A percentile compares a stretch with the other conserved stretches of the same genome.
phyloP scores from a whole-genome alignment of 208 protist genomes.

The Spongospora subterranea region DNA sequence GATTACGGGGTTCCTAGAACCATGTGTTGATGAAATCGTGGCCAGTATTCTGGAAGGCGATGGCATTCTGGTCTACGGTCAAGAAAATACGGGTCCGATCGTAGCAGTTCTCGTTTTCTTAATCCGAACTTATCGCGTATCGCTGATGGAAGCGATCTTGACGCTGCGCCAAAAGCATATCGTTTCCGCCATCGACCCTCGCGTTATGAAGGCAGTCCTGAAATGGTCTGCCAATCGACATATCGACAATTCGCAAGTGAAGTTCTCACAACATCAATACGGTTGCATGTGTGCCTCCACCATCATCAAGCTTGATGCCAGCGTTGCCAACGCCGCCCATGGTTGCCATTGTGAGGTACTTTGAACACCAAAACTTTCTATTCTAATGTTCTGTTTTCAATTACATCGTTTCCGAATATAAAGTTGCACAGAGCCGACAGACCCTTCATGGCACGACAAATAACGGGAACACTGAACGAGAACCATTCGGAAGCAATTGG shows the following conservation, averaged over 20 bases:
- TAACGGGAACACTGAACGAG: too few species aligned
- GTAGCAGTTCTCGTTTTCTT: conserved; percentile 22
- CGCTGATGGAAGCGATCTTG: conserved; percentile 1
- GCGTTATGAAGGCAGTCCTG: neutral
- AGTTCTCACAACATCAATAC: neutral
- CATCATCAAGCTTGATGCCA: neutral
- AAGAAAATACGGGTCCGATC: neutral
- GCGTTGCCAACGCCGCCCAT: neutral
- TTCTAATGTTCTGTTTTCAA: neutral
- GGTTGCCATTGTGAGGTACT: conserved; percentile 18
- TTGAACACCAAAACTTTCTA: neutral
- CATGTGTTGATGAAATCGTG: neutral
- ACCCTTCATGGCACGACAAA: too few species aligned
- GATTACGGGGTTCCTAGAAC: neutral
- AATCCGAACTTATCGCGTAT: conserved; percentile 11
- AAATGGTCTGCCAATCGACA: neutral
- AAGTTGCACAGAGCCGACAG: too few species aligned
- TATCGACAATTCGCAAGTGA: neutral
- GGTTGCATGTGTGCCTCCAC: neutral
- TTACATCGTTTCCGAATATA: neutral
- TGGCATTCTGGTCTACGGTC: neutral
- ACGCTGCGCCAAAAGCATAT: neutral
- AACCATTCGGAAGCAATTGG: too few species aligned
- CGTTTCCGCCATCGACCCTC: neutral
- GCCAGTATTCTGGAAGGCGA: neutral